Evolutionary conservation across 2,329 filamentous ascomycete genomes (phyloP), one percentile per base, ranked within the genome.

Genomic region (Geosmithia flava): DNA sequence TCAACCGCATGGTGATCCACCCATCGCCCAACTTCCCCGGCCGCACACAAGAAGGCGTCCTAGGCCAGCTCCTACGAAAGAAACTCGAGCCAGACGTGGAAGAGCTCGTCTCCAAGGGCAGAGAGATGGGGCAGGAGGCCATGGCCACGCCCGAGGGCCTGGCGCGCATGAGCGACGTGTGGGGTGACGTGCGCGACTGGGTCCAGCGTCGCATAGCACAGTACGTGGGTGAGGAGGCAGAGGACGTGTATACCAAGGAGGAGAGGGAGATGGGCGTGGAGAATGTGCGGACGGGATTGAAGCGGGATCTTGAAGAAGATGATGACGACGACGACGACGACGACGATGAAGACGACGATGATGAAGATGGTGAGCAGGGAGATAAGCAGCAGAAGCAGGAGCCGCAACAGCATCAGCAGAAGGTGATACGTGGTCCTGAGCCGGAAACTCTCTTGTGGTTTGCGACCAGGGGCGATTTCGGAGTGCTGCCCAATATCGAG

Each of bases 21-120:
- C 88, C 88, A 0, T 80, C 82, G 13, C 85, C 87, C 2, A 81
- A 81, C 61, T 93, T 78, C 64, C 88, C 80, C 4, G 83, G 79
- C 39, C 81, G 76, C 55, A 82, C 75, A 5, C 80, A 87, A 50
- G 79, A 85, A 61, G 67, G 63, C 45, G 71, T 87, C 3, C 72
- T 91, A 1, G 72, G 77, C 23, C 78, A 83, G 56, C 71, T 95
- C 2, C 70, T 94, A 30, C 82, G 87, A 40, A 94, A 93, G 66
- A 93, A 93, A 61, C 74, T 89, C 45, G 87, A 93, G 54, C 86
- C 87, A 0, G 74, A 78, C 20, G 81, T 89, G 17, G 85, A 90
- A 59, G 79, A 81, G 49, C 82, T 83, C 67, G 80, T 91, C 23
- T 76, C 80, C 20, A 69, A 80, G 47, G 83, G 81, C 1, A 75